A percentile compares a stretch with the other conserved stretches of the same genome.
Evolutionary conservation across 2,329 filamentous ascomycete species (phyloP).

Genomic region (Fonsecaea monophora): DNA sequence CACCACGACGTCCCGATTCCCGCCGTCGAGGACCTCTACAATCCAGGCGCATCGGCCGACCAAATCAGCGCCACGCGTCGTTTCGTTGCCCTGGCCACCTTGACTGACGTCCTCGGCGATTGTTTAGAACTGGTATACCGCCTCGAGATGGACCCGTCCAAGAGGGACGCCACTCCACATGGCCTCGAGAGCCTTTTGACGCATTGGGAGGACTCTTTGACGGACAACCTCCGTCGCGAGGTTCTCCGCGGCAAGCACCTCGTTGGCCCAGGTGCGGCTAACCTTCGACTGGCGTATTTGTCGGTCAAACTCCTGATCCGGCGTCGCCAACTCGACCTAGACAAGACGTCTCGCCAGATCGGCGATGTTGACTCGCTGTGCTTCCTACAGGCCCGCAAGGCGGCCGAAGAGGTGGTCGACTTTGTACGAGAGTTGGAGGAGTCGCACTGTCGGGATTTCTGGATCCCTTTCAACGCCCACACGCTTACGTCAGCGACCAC

Average conservation of each 20-base stretch:
- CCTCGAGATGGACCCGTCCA: constrained; percentile 43
- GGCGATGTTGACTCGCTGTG: constrained; percentile 28
- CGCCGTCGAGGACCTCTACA: constrained; percentile 43
- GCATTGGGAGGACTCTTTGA: constrained; percentile 55
- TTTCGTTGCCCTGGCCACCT: constrained; percentile 55
- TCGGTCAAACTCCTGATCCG: constrained; percentile 56
- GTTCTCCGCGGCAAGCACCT: constrained; percentile 48
- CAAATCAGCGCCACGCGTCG: constrained; percentile 45
- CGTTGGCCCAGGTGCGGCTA: constrained; percentile 55
- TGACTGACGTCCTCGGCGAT: constrained; percentile 54
- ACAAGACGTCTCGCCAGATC: constrained; percentile 39
- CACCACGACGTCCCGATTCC: constrained; percentile 60
- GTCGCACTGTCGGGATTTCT: constrained; percentile 57
- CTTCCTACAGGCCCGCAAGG: constrained; percentile 47
- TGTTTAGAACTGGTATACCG: constrained; percentile 47
- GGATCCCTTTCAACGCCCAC: constrained; percentile 58
- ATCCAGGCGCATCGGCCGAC: constrained; percentile 12
- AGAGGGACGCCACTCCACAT: constrained; percentile 29
- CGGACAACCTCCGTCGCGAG: constrained; percentile 45
- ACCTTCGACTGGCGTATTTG: constrained; percentile 60
- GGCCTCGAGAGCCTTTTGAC: constrained; percentile 51
- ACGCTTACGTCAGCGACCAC: constrained; percentile 58
- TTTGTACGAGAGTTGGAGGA: constrained; percentile 56
- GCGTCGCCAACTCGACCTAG: constrained; percentile 56
- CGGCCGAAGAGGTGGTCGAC: constrained; percentile 59